A percentile compares a stretch with the other conserved stretches of the same genome.
Evolutionary conservation across 176 grass and related monocot genomes (phyloP).

Genomic region (Paspalum vaginatum): DNA sequence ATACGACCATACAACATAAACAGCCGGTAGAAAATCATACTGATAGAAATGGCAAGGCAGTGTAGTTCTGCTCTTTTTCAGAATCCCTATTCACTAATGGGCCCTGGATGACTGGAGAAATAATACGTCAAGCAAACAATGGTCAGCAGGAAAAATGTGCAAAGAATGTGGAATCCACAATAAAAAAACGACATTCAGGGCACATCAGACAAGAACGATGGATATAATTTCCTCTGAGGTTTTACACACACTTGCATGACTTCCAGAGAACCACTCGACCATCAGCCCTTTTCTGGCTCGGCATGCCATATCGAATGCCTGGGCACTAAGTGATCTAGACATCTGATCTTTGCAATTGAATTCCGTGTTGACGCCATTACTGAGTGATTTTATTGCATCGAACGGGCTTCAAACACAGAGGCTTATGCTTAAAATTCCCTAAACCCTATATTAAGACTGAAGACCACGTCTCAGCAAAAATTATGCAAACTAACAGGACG

Average conservation of each 20-base stretch:
- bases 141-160: neutral
- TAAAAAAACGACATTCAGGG: neutral
- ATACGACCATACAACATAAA: no score
- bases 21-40: neutral
- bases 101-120: neutral
- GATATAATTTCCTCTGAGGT: no score
- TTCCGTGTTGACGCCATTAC: neutral
- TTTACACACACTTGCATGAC: neutral
- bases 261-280: neutral
- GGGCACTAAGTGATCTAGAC: neutral
- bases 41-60: neutral
- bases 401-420: neutral
- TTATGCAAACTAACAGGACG: constrained; percentile 9
- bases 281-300: neutral
- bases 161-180: neutral
- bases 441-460: constrained; percentile 2
- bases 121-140: neutral
- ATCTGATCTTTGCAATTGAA: neutral
- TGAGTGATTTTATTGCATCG: neutral
- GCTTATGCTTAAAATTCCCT: constrained; percentile 14
- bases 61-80: neutral
- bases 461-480: neutral
- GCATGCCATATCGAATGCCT: constrained; percentile 35
- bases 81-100: neutral
- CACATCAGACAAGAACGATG: no score